These are phyloP conservation scores for Phytopythium kandeliae DNA, from an alignment of 352 stramenopile species.

Conservation along the genomic window DNA sequence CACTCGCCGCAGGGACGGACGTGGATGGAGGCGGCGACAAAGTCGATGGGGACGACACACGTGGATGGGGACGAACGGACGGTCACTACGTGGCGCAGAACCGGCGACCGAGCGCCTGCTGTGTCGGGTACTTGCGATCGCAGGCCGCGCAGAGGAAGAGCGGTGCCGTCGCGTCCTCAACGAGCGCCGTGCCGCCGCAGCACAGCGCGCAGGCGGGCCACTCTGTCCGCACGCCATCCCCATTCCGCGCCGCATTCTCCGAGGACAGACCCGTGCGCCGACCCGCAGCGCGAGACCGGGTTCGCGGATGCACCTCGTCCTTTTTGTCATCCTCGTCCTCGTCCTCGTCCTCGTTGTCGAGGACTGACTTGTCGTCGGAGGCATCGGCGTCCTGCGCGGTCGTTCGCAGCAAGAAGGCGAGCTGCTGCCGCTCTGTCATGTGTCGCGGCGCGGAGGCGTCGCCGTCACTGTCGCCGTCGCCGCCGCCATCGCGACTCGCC, in stretches of 20 bases:
- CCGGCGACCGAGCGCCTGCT: slow-evolving; percentile 61
- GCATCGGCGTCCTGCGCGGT: slow-evolving; percentile 51
- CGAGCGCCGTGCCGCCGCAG: slow-evolving; percentile 28
- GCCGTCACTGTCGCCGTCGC: background rate
- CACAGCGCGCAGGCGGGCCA: slow-evolving; percentile 65
- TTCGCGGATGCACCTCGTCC: background rate
- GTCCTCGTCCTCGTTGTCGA: slow-evolving; percentile 12
- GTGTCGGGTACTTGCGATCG: slow-evolving; percentile 82
- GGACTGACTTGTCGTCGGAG: slow-evolving; percentile 24
- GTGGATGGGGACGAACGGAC: too few relatives aligned
- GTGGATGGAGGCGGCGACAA: too few relatives aligned
- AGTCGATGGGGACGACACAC: too few relatives aligned
- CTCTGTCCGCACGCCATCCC: too few relatives aligned
- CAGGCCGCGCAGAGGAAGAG: slow-evolving; percentile 74
- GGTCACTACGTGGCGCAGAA: slow-evolving; percentile 22
- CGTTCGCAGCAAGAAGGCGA: slow-evolving; percentile 74
- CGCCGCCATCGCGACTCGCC: background rate
- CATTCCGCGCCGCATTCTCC: too few relatives aligned
- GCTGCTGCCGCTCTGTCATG: slow-evolving; percentile 82
- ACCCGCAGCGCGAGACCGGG: too few relatives aligned
- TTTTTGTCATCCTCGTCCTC: too few relatives aligned
- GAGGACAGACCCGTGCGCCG: too few relatives aligned
- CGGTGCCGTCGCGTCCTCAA: slow-evolving; percentile 24
- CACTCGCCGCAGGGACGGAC: too few relatives aligned
- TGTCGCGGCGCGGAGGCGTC: slow-evolving; percentile 34